Conservation (phyloP, 179 eudicot genomes). For the Nepenthes alata region DNA sequence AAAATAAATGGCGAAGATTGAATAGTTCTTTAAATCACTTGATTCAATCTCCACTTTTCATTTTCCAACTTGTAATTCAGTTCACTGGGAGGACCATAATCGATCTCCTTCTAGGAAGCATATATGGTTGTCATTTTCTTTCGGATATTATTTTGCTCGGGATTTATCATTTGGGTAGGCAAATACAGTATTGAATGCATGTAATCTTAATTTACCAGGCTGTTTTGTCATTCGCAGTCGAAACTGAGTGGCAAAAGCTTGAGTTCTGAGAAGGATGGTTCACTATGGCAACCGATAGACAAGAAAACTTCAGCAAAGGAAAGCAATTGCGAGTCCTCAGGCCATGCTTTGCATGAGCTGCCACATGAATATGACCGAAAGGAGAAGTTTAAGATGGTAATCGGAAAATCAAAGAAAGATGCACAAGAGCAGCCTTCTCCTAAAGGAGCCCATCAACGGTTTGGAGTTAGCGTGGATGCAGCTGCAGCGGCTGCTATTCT, state of each 20-base stretch:
- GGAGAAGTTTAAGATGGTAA: conserved; percentile 87
- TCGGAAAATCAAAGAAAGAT: conserved; percentile 71
- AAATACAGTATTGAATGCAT: no score
- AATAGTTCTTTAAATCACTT: no score
- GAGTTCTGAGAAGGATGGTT: conserved; percentile 27
- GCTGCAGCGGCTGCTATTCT: conserved; percentile 78
- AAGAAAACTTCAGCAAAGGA: conserved; percentile 27
- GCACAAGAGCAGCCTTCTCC: conserved; percentile 31
- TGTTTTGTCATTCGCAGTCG: conserved; percentile 30
- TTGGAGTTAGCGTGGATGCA: conserved; percentile 50
- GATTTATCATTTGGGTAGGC: no score
- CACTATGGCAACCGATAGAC: conserved; percentile 20
- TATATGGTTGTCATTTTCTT: no score
- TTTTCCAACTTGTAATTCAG: no score
- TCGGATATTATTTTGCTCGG: no score
- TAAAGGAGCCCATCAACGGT: conserved; percentile 32
- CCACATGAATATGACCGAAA: conserved; percentile 57
- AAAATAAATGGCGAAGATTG: no score
- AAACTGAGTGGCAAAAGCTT: conserved; percentile 41
- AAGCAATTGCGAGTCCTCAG: conserved; percentile 17
- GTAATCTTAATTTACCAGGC: background rate
- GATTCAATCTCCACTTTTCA: no score
- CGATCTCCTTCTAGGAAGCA: no score
- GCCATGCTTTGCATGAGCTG: conserved; percentile 27
- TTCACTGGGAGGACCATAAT: no score